phyloP scores from a whole-genome alignment of 2,329 filamentous ascomycete genomes.

The Magnaporthales sp. region DNA sequence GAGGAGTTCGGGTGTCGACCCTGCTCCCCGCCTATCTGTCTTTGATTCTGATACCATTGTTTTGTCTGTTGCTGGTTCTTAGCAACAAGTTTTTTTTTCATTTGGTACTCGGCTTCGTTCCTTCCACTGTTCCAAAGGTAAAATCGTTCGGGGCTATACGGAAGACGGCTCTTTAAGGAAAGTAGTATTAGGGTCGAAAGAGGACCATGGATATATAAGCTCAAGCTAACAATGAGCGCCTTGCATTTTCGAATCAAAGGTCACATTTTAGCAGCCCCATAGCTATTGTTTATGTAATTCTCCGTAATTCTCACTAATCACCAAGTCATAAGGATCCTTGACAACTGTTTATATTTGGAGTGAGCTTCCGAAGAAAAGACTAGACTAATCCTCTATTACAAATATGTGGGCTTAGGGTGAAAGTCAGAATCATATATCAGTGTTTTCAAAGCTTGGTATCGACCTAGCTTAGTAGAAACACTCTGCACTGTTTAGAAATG shows the following conservation, averaged over 20 bases:
- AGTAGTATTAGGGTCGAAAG: too few species aligned
- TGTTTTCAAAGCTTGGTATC: background rate
- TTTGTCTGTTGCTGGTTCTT: background rate
- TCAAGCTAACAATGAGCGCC: too few species aligned
- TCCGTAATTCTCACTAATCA: slow-evolving; percentile 5
- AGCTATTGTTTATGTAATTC: slow-evolving; percentile 6
- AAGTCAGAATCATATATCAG: background rate
- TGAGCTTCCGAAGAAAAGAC: background rate
- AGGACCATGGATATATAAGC: background rate
- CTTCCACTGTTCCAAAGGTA: background rate
- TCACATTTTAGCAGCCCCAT: background rate
- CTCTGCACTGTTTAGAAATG: background rate
- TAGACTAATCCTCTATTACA: too few species aligned
- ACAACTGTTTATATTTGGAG: background rate
- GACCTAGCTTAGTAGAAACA: background rate
- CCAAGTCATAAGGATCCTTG: background rate
- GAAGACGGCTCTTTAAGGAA: background rate
- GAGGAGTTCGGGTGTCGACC: slow-evolving; percentile 15
- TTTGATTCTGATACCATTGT: background rate
- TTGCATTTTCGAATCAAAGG: background rate
- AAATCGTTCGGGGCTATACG: too few species aligned
- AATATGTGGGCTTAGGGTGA: too few species aligned
- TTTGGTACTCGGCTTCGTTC: background rate
- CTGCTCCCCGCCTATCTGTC: background rate
- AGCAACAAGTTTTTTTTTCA: background rate